A percentile compares a stretch with the other conserved stretches of the same genome.
Evolutionary conservation across 2,329 filamentous ascomycete genomes (phyloP).

Genomic region (Stachybotrys elegans): DNA sequence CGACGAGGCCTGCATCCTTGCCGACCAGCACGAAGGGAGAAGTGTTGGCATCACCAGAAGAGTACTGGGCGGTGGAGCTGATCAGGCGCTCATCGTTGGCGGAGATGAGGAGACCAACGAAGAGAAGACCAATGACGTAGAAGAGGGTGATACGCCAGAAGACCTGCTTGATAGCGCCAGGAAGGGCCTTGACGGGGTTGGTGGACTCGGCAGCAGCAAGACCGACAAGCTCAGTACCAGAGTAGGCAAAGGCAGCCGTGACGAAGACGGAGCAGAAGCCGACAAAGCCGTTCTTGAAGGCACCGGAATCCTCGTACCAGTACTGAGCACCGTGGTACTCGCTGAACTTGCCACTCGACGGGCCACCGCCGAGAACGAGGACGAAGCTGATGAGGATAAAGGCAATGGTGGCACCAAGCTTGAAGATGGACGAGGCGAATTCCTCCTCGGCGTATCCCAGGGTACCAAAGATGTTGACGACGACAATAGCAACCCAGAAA

Average conservation of each 20-base stretch:
- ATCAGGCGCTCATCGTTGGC: constrained; percentile 33
- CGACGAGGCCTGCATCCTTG: constrained; percentile 38
- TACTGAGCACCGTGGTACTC: constrained; percentile 34
- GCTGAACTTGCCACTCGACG: constrained; percentile 33
- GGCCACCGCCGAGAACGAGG: constrained; percentile 50
- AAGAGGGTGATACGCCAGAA: constrained; percentile 44
- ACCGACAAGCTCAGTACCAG: constrained; percentile 62
- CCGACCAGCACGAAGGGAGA: constrained; percentile 45
- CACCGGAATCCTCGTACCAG: constrained; percentile 34
- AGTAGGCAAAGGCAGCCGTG: constrained; percentile 63
- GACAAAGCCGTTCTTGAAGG: constrained; percentile 63
- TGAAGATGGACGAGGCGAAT: constrained; percentile 46
- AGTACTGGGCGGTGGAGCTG: constrained; percentile 22
- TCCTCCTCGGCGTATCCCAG: constrained; percentile 47
- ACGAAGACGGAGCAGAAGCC: constrained; percentile 64
- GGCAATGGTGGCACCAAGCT: constrained; percentile 48
- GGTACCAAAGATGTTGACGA: constrained; percentile 47
- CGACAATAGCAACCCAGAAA: constrained; percentile 40
- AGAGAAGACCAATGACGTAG: constrained; percentile 40
- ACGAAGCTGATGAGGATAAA: constrained; percentile 55
- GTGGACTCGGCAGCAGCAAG: constrained; percentile 61
- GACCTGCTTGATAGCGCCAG: constrained; percentile 71
- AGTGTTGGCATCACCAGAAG: constrained; percentile 24
- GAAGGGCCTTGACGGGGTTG: constrained; percentile 64
- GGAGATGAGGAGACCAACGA: constrained; percentile 37